Conservation (phyloP, 192 early-diverging fungal genomes). For the Kappamyces sp. region DNA sequence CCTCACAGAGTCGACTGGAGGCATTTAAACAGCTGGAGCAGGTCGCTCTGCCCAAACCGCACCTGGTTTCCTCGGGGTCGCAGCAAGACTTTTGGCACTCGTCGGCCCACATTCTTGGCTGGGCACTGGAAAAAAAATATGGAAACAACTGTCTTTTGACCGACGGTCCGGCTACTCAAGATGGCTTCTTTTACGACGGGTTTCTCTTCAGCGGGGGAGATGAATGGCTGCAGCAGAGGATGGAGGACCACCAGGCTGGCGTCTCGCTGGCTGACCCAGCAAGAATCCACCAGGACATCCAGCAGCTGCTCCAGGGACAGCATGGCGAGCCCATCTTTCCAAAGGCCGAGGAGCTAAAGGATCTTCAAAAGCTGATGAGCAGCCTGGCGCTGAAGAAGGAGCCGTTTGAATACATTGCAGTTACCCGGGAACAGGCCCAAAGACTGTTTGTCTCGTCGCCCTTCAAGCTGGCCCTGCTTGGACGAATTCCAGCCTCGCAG, state of each 20-base stretch:
- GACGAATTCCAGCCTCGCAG: slow-evolving; percentile 36
- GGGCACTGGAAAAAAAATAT: slow-evolving; percentile 63
- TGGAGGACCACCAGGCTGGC: too few relatives aligned
- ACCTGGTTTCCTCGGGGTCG: too few relatives aligned
- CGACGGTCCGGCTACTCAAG: slow-evolving; percentile 61
- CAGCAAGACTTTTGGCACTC: slow-evolving; percentile 61
- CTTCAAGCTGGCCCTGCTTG: slow-evolving; percentile 67
- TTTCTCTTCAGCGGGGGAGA: slow-evolving; percentile 42
- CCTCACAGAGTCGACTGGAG: too few relatives aligned
- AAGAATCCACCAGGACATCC: slow-evolving; percentile 11
- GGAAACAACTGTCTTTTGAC: slow-evolving; percentile 62
- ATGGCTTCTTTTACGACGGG: slow-evolving; percentile 78
- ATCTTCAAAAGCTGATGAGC: slow-evolving; percentile 45
- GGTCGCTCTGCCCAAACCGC: too few relatives aligned
- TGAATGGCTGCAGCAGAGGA: slow-evolving; percentile 16
- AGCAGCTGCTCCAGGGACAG: slow-evolving; percentile 11
- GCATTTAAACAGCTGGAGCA: too few relatives aligned
- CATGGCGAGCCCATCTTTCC: slow-evolving; percentile 36
- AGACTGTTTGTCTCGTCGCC: slow-evolving; percentile 66
- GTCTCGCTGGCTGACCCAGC: slow-evolving; percentile 19
- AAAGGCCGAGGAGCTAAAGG: slow-evolving; percentile 42
- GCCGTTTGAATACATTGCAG: slow-evolving; percentile 59
- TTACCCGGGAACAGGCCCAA: slow-evolving; percentile 51
- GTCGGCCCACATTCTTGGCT: slow-evolving; percentile 65
- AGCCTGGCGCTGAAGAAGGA: slow-evolving; percentile 46